Percentiles rank a stretch among this genome's conserved stretches.
These are phyloP conservation scores for Sporothrix luriei DNA, from an alignment of 2,329 filamentous ascomycete species.

Conservation along the genomic window DNA sequence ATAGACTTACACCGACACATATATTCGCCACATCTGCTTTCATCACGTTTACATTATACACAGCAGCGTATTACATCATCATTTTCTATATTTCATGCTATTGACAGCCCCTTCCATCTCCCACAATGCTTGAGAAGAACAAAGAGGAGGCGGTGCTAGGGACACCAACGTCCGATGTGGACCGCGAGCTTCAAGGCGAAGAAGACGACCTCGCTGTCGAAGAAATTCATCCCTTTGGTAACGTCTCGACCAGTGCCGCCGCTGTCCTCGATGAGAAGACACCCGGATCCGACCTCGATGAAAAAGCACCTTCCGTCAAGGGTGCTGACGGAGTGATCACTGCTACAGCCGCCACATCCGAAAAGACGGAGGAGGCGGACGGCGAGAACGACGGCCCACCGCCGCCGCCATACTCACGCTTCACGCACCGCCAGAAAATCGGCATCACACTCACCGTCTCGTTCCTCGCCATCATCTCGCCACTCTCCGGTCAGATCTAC, in stretches of 20 bases:
- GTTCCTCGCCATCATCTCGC: constrained; percentile 35
- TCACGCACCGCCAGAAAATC: constrained; percentile 34
- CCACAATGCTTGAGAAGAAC: constrained; percentile 14
- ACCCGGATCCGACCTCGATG: constrained; percentile 4
- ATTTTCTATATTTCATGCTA: background rate
- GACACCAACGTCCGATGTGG: background rate
- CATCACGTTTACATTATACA: background rate
- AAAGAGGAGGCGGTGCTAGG: background rate
- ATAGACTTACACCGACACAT: background rate
- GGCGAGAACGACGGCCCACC: background rate
- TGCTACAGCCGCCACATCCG: background rate
- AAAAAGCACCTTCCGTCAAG: background rate
- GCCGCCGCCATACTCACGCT: constrained; percentile 29
- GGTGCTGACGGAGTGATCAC: background rate
- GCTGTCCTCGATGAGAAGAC: constrained; percentile 14
- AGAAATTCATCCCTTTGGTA: constrained; percentile 27
- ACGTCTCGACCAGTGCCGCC: background rate
- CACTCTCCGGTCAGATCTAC: constrained; percentile 33
- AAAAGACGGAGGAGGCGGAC: constrained; percentile 2
- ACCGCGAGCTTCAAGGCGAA: background rate
- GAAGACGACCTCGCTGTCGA: constrained; percentile 28
- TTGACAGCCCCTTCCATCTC: background rate
- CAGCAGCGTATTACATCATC: background rate
- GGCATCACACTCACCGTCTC: constrained; percentile 34
- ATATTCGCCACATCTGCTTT: background rate